These are phyloP conservation scores for Termitomyces sp. DNA, from an alignment of 768 basidiomycete species.

Conservation along the genomic window DNA sequence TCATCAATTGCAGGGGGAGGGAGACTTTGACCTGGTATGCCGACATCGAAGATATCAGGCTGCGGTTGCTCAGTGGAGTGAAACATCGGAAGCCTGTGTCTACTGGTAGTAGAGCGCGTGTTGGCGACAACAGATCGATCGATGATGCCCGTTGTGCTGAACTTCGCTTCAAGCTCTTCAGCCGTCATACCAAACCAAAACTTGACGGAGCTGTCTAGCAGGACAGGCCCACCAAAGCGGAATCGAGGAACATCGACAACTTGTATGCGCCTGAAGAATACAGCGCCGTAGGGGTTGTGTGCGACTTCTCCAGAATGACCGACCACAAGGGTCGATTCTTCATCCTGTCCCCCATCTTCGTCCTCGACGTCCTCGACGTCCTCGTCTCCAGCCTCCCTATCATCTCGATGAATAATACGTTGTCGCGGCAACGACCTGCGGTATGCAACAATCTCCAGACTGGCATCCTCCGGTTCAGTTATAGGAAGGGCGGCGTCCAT, in stretches of 20 bases:
- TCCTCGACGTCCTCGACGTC: not conserved
- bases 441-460: not conserved
- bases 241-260: too few relatives aligned
- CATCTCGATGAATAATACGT: not conserved
- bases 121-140: not conserved
- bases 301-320: not conserved
- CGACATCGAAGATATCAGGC: not conserved
- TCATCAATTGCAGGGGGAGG: not conserved
- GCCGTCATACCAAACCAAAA: too few relatives aligned
- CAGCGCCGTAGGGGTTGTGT: not conserved
- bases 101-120: not conserved
- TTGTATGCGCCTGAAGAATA: not conserved
- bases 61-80: fast-evolving
- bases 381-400: not conserved
- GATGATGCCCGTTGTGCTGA: not conserved
- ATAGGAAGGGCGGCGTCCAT: not conserved
- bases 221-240: too few relatives aligned
- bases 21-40: not conserved
- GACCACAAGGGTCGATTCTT: too few relatives aligned
- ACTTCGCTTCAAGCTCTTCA: too few relatives aligned
- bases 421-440: not conserved
- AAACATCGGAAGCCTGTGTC: not conserved
- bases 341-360: not conserved
- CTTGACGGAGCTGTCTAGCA: too few relatives aligned
- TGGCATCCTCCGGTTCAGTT: not conserved